These are phyloP conservation scores for Camellia oleifera DNA, from an alignment of 179 eudicot species.

Conservation along the genomic window DNA sequence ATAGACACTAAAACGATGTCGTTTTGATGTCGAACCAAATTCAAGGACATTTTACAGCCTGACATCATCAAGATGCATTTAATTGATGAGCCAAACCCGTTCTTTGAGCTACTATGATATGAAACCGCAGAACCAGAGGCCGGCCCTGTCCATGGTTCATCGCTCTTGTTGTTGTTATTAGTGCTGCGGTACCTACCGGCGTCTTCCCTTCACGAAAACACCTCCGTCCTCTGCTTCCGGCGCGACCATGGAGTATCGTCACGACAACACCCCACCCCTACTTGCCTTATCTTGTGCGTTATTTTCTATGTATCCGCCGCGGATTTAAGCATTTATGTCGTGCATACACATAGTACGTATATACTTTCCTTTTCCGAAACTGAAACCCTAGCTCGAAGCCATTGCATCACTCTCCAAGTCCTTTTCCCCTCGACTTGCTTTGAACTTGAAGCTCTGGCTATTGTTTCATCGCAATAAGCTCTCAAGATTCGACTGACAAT, in stretches of 20 bases:
- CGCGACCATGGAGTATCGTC: too few relatives aligned
- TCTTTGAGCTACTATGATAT: too few relatives aligned
- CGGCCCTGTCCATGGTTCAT: too few relatives aligned
- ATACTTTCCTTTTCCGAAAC: neutral
- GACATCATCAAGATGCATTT: too few relatives aligned
- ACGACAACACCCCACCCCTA: neutral
- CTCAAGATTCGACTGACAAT: slow-evolving; percentile 11
- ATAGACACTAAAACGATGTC: too few relatives aligned
- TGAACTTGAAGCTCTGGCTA: neutral
- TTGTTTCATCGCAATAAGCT: neutral
- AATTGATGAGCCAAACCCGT: too few relatives aligned
- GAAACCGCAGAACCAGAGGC: too few relatives aligned
- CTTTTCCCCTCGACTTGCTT: neutral
- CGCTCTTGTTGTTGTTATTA: too few relatives aligned
- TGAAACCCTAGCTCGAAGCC: slow-evolving; percentile 9
- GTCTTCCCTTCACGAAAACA: neutral
- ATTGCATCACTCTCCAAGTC: neutral
- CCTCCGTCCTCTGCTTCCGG: neutral
- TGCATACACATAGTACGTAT: neutral
- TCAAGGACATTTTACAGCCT: too few relatives aligned
- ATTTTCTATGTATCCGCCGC: neutral
- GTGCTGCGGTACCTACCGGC: too few relatives aligned
- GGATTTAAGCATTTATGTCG: neutral
- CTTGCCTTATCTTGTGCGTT: neutral
- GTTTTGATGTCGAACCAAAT: too few relatives aligned